These are phyloP conservation scores for Yamadazyma buinensis DNA, from an alignment of 1,139 yeast genomes.

Conservation along the genomic window DNA sequence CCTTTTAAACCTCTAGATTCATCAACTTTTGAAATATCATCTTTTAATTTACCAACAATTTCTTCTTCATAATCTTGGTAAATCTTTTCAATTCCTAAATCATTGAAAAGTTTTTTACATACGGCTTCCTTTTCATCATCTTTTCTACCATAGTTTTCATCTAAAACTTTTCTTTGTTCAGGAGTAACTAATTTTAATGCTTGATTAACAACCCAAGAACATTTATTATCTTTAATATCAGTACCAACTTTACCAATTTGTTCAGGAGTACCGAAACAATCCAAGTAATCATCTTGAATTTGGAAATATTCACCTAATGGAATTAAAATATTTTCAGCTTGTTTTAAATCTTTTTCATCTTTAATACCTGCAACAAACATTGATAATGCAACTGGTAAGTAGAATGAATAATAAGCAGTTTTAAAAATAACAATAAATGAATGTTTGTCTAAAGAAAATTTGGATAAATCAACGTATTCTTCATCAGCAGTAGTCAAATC, in stretches of 20 bases:
- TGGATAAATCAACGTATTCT: slow-evolving; percentile 81
- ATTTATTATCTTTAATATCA: slow-evolving; percentile 96
- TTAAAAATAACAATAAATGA: slow-evolving; percentile 93
- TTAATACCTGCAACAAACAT: slow-evolving; percentile 87
- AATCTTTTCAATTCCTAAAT: slow-evolving; percentile 65
- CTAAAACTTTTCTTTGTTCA: slow-evolving; percentile 79
- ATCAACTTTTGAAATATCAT: slow-evolving; percentile 66
- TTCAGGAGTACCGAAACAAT: slow-evolving; percentile 96
- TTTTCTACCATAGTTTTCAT: slow-evolving; percentile 86
- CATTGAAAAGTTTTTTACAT: slow-evolving; percentile 72
- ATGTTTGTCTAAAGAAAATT: slow-evolving; percentile 85
- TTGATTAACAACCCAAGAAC: slow-evolving; percentile 96
- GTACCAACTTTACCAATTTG: slow-evolving; percentile 98
- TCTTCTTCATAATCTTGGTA: slow-evolving; percentile 83
- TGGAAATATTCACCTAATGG: slow-evolving; percentile 99
- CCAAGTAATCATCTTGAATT: slow-evolving; percentile 96
- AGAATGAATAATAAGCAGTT: slow-evolving; percentile 97
- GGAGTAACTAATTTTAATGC: slow-evolving; percentile 77
- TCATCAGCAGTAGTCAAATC: slow-evolving; percentile 98
- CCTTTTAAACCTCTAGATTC: slow-evolving; percentile 91
- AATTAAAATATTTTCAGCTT: slow-evolving; percentile 81
- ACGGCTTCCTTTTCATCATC: slow-evolving; percentile 63
- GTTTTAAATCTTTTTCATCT: slow-evolving; percentile 72
- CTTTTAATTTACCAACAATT: slow-evolving; percentile 60
- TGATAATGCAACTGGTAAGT: slow-evolving; percentile 95